Conservation (phyloP, 305 asterid genomes). For the Fraxinus baroniana region DNA sequence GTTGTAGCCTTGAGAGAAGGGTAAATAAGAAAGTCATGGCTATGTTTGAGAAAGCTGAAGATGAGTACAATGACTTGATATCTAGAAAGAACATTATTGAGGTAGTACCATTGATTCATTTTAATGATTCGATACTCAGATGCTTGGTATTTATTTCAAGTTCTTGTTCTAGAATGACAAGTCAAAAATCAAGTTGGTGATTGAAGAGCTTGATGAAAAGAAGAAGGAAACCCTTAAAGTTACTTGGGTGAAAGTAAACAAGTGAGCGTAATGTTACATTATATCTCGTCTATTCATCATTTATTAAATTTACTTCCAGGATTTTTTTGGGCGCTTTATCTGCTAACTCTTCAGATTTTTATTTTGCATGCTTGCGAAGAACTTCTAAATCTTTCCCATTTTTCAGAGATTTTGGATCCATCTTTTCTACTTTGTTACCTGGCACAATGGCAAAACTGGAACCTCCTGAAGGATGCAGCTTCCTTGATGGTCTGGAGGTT, state of each 20-base stretch:
- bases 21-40: conserved; percentile 97
- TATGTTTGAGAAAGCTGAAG: conserved; percentile 99
- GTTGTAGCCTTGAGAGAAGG: conserved; percentile 87
- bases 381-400: conserved; percentile 26
- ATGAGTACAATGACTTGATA: conserved; percentile 86
- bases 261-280: conserved; percentile 39
- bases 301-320: neutral
- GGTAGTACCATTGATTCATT: conserved; percentile 45
- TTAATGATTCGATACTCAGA: conserved; percentile 2
- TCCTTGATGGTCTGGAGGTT: conserved; percentile 95
- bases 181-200: conserved; percentile 89
- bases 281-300: neutral
- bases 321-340: neutral
- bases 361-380: conserved; percentile 9
- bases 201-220: conserved; percentile 98
- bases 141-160: conserved; percentile 27
- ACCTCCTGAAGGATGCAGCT: conserved; percentile 92
- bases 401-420: conserved; percentile 93
- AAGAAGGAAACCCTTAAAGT: conserved; percentile 93
- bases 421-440: conserved; percentile 93
- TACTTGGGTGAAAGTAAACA: conserved; percentile 95
- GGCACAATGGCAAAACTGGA: conserved; percentile 93
- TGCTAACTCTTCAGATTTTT: neutral
- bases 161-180: conserved; percentile 73
- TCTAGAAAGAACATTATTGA: conserved; percentile 91